A percentile compares a stretch with the other conserved stretches of the same genome.
Evolutionary conservation across 345 rosid genomes (phyloP).

Genomic region (Salix viminalis): DNA sequence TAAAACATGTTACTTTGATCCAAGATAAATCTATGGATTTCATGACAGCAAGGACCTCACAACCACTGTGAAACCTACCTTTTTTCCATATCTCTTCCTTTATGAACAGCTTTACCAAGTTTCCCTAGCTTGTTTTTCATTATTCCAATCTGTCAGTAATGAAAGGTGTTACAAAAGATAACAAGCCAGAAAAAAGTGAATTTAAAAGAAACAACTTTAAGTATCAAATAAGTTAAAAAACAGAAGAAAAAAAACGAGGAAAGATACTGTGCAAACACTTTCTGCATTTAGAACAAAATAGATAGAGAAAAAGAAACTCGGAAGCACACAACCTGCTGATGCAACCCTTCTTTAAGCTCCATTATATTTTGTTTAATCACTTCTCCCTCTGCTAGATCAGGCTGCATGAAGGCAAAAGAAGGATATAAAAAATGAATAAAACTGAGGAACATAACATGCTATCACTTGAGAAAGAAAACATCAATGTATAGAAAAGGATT

Average conservation of each 20-base stretch:
- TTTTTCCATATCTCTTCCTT: slow-evolving; percentile 49
- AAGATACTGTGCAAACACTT: neutral
- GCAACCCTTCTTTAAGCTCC: slow-evolving; percentile 63
- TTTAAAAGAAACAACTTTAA: neutral
- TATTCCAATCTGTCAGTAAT: slow-evolving; percentile 46
- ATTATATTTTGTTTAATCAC: slow-evolving; percentile 55
- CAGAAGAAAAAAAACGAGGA: neutral
- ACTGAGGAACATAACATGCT: neutral
- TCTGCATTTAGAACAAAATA: neutral
- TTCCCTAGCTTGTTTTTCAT: slow-evolving; percentile 62
- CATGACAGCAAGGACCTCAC: slow-evolving; percentile 2
- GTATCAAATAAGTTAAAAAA: neutral
- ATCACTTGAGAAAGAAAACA: neutral
- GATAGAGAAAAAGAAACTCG: neutral
- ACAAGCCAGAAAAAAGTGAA: neutral
- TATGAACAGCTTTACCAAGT: slow-evolving; percentile 51
- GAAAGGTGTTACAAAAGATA: slow-evolving; percentile 13
- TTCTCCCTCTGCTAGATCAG: slow-evolving; percentile 80
- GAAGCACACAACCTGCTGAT: slow-evolving; percentile 55
- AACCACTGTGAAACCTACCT: slow-evolving; percentile 41
- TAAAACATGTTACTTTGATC: slow-evolving; percentile 18
- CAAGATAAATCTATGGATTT: slow-evolving; percentile 6
- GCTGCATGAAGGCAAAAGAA: slow-evolving; percentile 45
- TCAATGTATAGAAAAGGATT: slow-evolving; percentile 1
- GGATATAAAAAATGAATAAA: neutral